Base-by-base conservation (phyloP, 176 grass and related monocot species). In the Oryza brachyantha region DNA sequence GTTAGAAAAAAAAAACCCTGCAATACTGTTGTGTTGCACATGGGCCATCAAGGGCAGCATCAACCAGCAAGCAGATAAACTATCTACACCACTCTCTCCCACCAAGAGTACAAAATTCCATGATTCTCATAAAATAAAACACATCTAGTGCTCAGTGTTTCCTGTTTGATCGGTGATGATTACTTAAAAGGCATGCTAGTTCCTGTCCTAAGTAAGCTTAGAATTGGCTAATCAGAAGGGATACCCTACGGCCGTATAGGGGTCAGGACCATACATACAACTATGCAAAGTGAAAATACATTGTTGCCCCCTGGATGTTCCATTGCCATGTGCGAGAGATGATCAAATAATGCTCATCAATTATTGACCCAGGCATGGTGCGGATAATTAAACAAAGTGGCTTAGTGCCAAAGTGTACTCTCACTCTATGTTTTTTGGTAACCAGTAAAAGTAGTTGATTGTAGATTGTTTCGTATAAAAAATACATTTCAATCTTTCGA, bases 201-300 rank as follows among this genome's bases (percentile, higher is more conserved):
- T 75, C 52, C n/a, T 57, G 52, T 4, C 54, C 29, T 63, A 62
- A 25, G n/a, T 38, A 19, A 63, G 65, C 29, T n/a, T 35, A n/a
- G 29, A 43, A 77, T 84, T 70, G 73, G 64, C 82, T 29, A 71
- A 84, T 63, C 74, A 29, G 66, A 60, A 84, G 65, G 54, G 31
- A 62, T 70, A 77, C 39, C 29, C 29, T 14, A 46, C n/a, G 24
- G 52, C n/a, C n/a, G 52, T 24, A 24, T 57, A 57, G 52, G 7
- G 10, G 52, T 57, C 21, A 22, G 2, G 52, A 57, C 52, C 52
- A 57, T 57, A 22, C 24, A 57, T 57, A 24, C 52, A 57, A 24
- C 52, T 24, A 6, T 57, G 8, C n/a, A 57, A 57, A 24, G 21
- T 24, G 52, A 22, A 57, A 24, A n/a, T 8, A 57, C 52, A 24